Conservation (phyloP, 2,329 filamentous ascomycete species). For the Hypomyces perniciosus region DNA sequence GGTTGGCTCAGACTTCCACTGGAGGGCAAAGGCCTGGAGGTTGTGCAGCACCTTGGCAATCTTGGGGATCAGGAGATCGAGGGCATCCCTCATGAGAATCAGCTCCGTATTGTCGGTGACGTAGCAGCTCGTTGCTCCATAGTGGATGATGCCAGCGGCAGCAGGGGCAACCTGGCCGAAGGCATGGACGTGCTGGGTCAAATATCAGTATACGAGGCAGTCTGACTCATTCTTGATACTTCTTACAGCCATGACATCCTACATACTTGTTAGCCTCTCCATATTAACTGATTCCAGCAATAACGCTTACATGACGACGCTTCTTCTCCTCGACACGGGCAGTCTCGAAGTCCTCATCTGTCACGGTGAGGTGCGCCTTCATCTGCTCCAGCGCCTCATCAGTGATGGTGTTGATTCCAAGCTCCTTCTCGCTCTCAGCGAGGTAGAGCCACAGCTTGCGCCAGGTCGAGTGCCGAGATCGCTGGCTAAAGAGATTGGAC, state of each 20-base stretch:
- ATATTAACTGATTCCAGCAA: background rate
- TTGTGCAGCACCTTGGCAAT: constrained; percentile 73
- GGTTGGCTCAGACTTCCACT: constrained; percentile 67
- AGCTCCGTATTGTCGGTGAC: constrained; percentile 73
- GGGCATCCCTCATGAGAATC: constrained; percentile 57
- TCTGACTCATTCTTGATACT: background rate
- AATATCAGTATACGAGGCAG: constrained; percentile 19
- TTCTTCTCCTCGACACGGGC: constrained; percentile 71
- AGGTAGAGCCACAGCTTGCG: constrained; percentile 80
- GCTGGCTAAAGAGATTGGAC: constrained; percentile 72
- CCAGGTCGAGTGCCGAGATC: constrained; percentile 72
- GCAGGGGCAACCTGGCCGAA: constrained; percentile 68
- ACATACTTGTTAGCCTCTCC: constrained; percentile 12
- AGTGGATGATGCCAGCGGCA: constrained; percentile 79
- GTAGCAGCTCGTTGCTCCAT: constrained; percentile 49
- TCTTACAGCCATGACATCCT: constrained; percentile 53
- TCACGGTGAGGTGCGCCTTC: constrained; percentile 65
- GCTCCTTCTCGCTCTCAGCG: constrained; percentile 73
- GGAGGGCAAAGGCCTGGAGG: constrained; percentile 62
- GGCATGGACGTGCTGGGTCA: constrained; percentile 57
- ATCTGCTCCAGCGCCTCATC: constrained; percentile 71
- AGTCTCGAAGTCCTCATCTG: constrained; percentile 70
- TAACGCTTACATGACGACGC: constrained; percentile 46
- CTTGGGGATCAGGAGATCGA: constrained; percentile 72
- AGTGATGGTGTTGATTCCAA: constrained; percentile 67